These are phyloP conservation scores for Eimeria falciformis DNA, from an alignment of 169 alveolate genomes.

Conservation along the genomic window DNA sequence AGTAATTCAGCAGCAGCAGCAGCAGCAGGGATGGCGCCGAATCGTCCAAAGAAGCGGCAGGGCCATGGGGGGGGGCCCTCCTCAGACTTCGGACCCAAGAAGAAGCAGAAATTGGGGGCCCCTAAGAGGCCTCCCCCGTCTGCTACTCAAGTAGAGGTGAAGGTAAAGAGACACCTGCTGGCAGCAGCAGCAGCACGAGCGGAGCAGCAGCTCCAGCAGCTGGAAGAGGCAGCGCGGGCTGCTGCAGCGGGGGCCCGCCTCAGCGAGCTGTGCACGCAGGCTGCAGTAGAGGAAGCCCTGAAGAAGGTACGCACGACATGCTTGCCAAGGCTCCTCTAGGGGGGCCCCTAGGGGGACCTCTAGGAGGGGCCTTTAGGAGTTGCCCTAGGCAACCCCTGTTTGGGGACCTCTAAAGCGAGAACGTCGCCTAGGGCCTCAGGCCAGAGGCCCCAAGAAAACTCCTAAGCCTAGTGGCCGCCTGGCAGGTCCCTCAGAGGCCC, in stretches of 20 bases:
- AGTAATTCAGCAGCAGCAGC: neutral
- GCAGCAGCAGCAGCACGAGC: conserved; percentile 21
- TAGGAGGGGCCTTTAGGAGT: neutral
- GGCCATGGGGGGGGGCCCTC: neutral
- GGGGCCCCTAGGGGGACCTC: neutral
- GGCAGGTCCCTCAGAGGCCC: neutral
- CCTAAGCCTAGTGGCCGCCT: neutral
- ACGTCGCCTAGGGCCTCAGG: no score
- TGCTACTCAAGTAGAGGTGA: conserved; percentile 2
- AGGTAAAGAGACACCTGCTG: neutral
- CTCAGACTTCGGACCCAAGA: conserved; percentile 14
- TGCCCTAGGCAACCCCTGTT: no score
- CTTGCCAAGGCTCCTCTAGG: neutral
- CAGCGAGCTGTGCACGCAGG: neutral
- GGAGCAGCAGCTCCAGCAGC: conserved; percentile 20
- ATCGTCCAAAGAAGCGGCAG: neutral
- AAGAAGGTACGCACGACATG: neutral
- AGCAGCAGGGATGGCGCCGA: neutral
- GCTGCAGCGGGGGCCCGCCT: conserved; percentile 23
- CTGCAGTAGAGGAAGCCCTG: neutral
- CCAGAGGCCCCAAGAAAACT: neutral
- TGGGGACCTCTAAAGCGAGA: no score
- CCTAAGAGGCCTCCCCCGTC: conserved; percentile 26
- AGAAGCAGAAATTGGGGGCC: conserved; percentile 12
- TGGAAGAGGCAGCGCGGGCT: neutral